phyloP scores from a whole-genome alignment of 345 rosid species.

The Turritis glabra region DNA sequence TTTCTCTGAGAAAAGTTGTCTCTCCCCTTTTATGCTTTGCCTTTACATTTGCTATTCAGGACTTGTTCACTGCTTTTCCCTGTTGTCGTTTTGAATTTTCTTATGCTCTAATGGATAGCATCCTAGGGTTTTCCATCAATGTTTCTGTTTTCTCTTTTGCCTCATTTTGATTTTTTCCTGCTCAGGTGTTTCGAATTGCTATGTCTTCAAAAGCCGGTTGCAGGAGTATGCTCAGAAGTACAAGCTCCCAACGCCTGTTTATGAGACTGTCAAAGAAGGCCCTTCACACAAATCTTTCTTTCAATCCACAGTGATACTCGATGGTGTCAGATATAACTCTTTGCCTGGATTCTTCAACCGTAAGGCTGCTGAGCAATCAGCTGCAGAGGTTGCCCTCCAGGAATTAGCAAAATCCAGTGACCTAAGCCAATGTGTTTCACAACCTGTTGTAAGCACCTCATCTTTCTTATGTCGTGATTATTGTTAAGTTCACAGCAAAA shows the following conservation, averaged over 20 bases:
- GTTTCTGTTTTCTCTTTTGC: not conserved
- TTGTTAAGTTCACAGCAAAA: not conserved
- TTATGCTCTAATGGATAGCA: not conserved
- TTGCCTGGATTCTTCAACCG: conserved; percentile 87
- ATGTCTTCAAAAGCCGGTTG: conserved; percentile 77
- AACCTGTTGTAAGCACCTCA: conserved; percentile 69
- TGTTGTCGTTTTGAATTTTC: not conserved
- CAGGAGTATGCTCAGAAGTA: conserved; percentile 85
- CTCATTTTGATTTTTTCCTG: conserved; percentile 16
- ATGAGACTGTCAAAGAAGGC: conserved; percentile 84
- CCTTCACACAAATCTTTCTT: conserved; percentile 83
- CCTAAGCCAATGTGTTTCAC: conserved; percentile 53
- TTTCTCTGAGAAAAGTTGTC: not conserved
- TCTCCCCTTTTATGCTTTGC: conserved; percentile 11
- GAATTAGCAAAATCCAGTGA: conserved; percentile 68
- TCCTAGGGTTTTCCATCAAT: not conserved
- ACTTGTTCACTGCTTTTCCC: not conserved
- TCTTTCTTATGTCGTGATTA: not conserved
- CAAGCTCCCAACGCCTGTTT: conserved; percentile 70
- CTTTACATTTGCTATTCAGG: not conserved
- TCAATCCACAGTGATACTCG: conserved; percentile 64
- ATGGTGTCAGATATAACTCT: conserved; percentile 67
- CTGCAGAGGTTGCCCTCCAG: conserved; percentile 85
- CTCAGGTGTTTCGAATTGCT: conserved; percentile 80
- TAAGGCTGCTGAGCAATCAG: conserved; percentile 96